phyloP scores from a whole-genome alignment of 1,284 basidiomycete species.

The Apiotrichum brassicae region DNA sequence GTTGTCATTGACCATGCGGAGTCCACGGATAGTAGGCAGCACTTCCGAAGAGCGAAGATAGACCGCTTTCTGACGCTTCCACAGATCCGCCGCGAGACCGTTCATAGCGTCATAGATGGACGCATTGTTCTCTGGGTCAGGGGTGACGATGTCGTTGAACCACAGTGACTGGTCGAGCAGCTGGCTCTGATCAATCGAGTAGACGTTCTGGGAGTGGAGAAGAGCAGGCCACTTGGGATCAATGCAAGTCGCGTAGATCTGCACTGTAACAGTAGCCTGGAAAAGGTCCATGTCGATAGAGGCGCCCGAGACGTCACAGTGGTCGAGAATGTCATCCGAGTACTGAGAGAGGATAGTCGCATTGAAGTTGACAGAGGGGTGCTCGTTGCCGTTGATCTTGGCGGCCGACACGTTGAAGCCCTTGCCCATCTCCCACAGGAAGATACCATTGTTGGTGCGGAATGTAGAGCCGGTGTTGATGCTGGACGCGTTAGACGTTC shows the following conservation, averaged over 20 bases:
- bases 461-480: slow-evolving; percentile 16
- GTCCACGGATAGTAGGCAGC: slow-evolving; percentile 6
- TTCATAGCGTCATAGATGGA: slow-evolving; percentile 6
- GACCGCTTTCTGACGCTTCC: slow-evolving; percentile 13
- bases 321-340: slow-evolving; percentile 13
- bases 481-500: background rate
- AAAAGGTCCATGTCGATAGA: slow-evolving; percentile 18
- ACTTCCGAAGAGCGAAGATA: slow-evolving; percentile 5
- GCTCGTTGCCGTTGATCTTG: slow-evolving; percentile 4
- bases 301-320: slow-evolving; percentile 17
- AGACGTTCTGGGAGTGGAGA: slow-evolving; percentile 8
- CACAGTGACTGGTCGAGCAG: slow-evolving; percentile 11
- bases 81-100: slow-evolving; percentile 14
- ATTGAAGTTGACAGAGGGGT: slow-evolving; percentile 15
- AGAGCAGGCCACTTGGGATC: slow-evolving; percentile 20
- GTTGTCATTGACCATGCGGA: slow-evolving; percentile 10
- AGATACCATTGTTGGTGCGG: slow-evolving; percentile 19
- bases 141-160: slow-evolving; percentile 10
- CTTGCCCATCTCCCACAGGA: slow-evolving; percentile 21
- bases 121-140: slow-evolving; percentile 6
- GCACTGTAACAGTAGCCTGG: slow-evolving; percentile 9
- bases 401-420: slow-evolving; percentile 13
- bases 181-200: slow-evolving; percentile 10
- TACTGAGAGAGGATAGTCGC: slow-evolving; percentile 12
- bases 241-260: slow-evolving; percentile 20